phyloP scores from a whole-genome alignment of 768 basidiomycete species.

The Agaricus bisporus region DNA sequence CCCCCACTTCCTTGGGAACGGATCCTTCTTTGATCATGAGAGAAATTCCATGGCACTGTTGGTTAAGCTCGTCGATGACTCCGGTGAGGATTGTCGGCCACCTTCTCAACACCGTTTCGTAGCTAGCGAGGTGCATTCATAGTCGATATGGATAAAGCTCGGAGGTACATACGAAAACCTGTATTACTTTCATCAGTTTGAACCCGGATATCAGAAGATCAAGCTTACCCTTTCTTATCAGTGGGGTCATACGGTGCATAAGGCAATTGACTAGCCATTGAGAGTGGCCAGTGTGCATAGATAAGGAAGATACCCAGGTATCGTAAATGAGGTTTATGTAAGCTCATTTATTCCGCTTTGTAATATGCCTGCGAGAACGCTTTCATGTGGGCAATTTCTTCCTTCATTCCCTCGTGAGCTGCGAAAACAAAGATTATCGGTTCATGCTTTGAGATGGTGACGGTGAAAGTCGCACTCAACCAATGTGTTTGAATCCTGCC shows the following conservation, averaged over 20 bases:
- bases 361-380: constrained; percentile 77
- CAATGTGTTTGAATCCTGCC: constrained; percentile 74
- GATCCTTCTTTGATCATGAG: constrained; percentile 26
- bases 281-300: neutral
- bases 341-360: neutral
- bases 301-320: neutral
- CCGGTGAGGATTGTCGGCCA: constrained; percentile 84
- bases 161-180: neutral
- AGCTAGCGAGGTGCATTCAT: constrained; percentile 35
- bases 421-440: neutral
- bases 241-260: constrained; percentile 71
- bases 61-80: constrained; percentile 72
- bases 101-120: constrained; percentile 70
- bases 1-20: constrained; percentile 19
- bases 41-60: constrained; percentile 58
- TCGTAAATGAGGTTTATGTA: constrained; percentile 1
- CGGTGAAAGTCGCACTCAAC: constrained; percentile 42
- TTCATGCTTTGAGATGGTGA: neutral
- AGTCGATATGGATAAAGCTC: neutral
- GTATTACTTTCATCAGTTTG: constrained; percentile 43
- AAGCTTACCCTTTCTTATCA: constrained; percentile 50
- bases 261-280: constrained; percentile 31
- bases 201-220: constrained; percentile 14
- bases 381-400: constrained; percentile 74
- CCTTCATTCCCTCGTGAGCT: constrained; percentile 78